Evolutionary conservation across 1,139 yeast genomes (phyloP).

Genomic region (Protomyces inouyei): DNA sequence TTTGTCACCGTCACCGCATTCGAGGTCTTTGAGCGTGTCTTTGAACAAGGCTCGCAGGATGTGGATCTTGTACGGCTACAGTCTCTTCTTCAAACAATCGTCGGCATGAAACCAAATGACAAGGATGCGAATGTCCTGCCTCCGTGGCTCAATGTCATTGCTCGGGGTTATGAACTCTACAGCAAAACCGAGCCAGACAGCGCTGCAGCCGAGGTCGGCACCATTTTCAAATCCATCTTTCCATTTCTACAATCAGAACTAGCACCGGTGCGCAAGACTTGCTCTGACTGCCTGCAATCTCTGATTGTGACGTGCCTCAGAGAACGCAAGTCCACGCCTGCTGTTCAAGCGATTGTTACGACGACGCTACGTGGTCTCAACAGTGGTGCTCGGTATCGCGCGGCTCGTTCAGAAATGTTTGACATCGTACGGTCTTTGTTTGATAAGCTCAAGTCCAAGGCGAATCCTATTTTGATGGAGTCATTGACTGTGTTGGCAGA

Average conservation of each 20-base stretch:
- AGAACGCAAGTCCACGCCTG: constrained; percentile 52
- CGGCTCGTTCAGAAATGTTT: constrained; percentile 69
- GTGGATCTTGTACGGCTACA: constrained; percentile 52
- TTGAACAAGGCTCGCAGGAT: constrained; percentile 63
- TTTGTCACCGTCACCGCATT: constrained; percentile 75
- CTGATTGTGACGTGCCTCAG: constrained; percentile 62
- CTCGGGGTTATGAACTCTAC: constrained; percentile 74
- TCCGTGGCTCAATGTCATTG: constrained; percentile 90
- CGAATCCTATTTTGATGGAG: constrained; percentile 66
- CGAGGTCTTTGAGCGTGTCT: constrained; percentile 77
- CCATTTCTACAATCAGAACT: constrained; percentile 55
- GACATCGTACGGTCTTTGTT: constrained; percentile 64
- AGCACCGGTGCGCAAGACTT: constrained; percentile 64
- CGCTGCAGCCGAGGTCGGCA: constrained; percentile 39
- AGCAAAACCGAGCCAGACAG: constrained; percentile 55
- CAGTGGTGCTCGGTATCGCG: constrained; percentile 50
- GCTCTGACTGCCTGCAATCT: constrained; percentile 83
- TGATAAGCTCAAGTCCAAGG: constrained; percentile 58
- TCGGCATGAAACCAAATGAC: constrained; percentile 72
- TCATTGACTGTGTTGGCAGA: constrained; percentile 72
- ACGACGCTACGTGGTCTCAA: constrained; percentile 34
- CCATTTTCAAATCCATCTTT: constrained; percentile 15
- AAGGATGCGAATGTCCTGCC: constrained; percentile 85
- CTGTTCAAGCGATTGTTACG: constrained; percentile 41
- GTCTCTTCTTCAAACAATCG: constrained; percentile 57